These are phyloP conservation scores for Odontarrhena argentea DNA, from an alignment of 345 rosid genomes.

Conservation along the genomic window DNA sequence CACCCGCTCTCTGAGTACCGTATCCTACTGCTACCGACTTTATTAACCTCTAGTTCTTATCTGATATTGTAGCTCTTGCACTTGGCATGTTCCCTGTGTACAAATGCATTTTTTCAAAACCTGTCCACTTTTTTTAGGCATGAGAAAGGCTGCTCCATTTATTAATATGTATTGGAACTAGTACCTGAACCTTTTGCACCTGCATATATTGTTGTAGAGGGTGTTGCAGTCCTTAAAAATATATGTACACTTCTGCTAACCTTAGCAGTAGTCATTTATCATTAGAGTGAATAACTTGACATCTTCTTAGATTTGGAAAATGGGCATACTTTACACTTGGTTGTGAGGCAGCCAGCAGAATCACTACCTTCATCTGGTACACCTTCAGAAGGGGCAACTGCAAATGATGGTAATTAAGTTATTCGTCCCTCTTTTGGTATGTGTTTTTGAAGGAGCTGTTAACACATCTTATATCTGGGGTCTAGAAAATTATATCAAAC, in stretches of 20 bases:
- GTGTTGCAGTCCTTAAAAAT: background rate
- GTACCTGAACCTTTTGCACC: background rate
- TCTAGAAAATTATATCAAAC: background rate
- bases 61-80: conserved; percentile 20
- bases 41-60: background rate
- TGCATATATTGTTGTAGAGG: conserved; percentile 1
- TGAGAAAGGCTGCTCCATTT: conserved; percentile 14
- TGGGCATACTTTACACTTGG: conserved; percentile 92
- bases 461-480: background rate
- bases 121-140: conserved; percentile 1
- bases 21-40: conserved; percentile 52
- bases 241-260: background rate
- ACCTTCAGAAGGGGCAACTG: conserved; percentile 55
- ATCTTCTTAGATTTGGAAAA: conserved; percentile 71
- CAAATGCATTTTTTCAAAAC: conserved; percentile 4
- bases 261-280: conserved; percentile 1
- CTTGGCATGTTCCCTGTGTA: conserved; percentile 6
- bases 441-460: conserved; percentile 8
- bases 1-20: conserved; percentile 88
- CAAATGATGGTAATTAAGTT: conserved; percentile 53
- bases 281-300: conserved; percentile 47
- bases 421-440: conserved; percentile 15
- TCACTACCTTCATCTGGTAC: conserved; percentile 57
- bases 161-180: conserved; percentile 11
- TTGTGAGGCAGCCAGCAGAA: conserved; percentile 74